Percentiles rank a stretch among this genome's conserved stretches.
Evolutionary conservation across 495 filamentous ascomycete genomes (phyloP).

Genomic region (Neurospora terricola): DNA sequence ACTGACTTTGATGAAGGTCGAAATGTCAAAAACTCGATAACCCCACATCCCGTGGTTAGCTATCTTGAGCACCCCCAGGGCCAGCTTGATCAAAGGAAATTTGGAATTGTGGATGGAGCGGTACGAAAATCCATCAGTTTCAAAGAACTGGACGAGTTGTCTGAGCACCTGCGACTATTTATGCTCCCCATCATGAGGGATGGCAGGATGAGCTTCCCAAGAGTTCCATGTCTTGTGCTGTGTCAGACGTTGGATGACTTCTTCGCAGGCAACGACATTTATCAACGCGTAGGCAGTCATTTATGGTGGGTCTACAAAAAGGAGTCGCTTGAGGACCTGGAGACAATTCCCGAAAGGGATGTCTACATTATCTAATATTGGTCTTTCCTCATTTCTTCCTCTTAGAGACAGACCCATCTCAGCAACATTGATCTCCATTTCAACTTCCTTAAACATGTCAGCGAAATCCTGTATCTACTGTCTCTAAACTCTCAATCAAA

Average conservation of each 20-base stretch:
- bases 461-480: neutral
- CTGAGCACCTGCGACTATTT: neutral
- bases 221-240: neutral
- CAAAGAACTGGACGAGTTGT: neutral
- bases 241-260: neutral
- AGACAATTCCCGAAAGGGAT: neutral
- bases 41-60: neutral
- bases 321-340: neutral
- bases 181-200: neutral
- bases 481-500: rapidly evolving
- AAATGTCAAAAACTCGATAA: neutral
- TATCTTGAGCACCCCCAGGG: neutral
- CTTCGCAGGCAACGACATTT: neutral
- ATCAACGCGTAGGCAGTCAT: neutral
- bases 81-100: neutral
- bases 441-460: neutral
- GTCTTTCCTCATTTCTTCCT: neutral
- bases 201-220: neutral
- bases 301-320: neutral
- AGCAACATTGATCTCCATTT: neutral
- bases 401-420: neutral
- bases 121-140: neutral
- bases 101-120: neutral
- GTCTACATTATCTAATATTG: neutral
- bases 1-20: neutral